These are phyloP conservation scores for Microcyclosporella mali DNA, from an alignment of 2,329 filamentous ascomycete genomes.

Conservation along the genomic window DNA sequence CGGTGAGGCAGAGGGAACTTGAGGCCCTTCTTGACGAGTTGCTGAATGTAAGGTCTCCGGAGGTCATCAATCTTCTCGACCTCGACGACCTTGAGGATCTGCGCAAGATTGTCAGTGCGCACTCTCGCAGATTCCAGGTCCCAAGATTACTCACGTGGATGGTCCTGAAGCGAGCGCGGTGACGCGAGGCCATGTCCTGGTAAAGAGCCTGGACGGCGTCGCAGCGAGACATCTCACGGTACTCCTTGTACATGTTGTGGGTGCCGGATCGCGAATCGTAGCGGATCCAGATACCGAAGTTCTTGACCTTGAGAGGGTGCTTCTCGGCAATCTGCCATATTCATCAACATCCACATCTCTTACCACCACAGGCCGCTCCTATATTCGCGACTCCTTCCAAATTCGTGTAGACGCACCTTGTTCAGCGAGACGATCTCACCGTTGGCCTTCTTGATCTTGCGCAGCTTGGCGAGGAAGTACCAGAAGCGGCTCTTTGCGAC, in stretches of 20 bases:
- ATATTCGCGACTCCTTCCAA: neutral
- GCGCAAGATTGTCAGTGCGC: constrained; percentile 7
- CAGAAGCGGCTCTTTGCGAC: constrained; percentile 99
- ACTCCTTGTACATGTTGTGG: constrained; percentile 99
- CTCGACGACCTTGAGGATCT: constrained; percentile 99
- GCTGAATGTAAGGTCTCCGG: constrained; percentile 99
- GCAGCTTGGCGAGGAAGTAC: constrained; percentile 99
- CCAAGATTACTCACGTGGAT: constrained; percentile 73
- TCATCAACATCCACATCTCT: constrained; percentile 8
- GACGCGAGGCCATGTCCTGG: constrained; percentile 99
- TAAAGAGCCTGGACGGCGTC: constrained; percentile 96
- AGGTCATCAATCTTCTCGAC: constrained; percentile 89
- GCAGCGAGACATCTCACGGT: constrained; percentile 95
- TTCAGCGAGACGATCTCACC: constrained; percentile 98
- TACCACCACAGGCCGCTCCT: neutral
- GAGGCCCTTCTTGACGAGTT: constrained; percentile 90
- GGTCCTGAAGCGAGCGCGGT: constrained; percentile 95
- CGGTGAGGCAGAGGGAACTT: constrained; percentile 99
- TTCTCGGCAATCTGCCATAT: constrained; percentile 82
- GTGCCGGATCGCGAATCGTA: constrained; percentile 99
- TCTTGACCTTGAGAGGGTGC: constrained; percentile 99
- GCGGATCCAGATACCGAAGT: constrained; percentile 99
- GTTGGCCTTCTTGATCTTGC: constrained; percentile 99
- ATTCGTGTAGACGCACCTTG: constrained; percentile 60
- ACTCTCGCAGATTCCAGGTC: neutral